Evolutionary conservation across 192 early-diverging fungal genomes (phyloP).

Genomic region (Umbelopsis sp.): DNA sequence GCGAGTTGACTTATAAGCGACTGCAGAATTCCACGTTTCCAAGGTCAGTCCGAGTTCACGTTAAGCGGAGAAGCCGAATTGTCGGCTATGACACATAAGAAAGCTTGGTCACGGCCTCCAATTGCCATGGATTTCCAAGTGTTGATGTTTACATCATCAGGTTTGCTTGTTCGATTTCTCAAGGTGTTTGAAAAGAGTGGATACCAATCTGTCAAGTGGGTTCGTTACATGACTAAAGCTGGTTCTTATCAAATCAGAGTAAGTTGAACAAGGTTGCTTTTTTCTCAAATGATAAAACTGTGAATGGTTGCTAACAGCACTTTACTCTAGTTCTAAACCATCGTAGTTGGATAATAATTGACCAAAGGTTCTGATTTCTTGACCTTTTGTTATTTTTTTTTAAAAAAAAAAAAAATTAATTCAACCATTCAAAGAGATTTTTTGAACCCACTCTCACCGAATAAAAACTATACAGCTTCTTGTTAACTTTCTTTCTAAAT

Average conservation of each 20-base stretch:
- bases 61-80: constrained; percentile 84
- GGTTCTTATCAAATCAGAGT: constrained; percentile 83
- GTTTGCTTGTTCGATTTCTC: constrained; percentile 93
- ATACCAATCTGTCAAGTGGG: constrained; percentile 98
- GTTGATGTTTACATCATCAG: constrained; percentile 97
- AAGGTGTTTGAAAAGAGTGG: constrained; percentile 98
- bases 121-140: constrained; percentile 94
- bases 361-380: no score
- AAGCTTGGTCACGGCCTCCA: constrained; percentile 93
- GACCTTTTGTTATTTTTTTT: no score
- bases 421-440: no score
- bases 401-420: no score
- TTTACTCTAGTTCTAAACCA: no score
- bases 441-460: neutral
- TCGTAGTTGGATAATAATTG: no score
- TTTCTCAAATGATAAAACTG: no score
- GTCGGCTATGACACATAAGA: constrained; percentile 80
- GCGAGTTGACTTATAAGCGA: neutral
- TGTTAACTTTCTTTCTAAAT: neutral
- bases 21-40: constrained; percentile 84
- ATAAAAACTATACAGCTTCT: neutral
- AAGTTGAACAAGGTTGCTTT: constrained; percentile 14
- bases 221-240: constrained; percentile 97
- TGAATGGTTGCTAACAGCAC: no score
- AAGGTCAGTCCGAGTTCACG: constrained; percentile 84